These are phyloP conservation scores for Aspergillus thermomutatus DNA, from an alignment of 2,329 filamentous ascomycete genomes.

Conservation along the genomic window DNA sequence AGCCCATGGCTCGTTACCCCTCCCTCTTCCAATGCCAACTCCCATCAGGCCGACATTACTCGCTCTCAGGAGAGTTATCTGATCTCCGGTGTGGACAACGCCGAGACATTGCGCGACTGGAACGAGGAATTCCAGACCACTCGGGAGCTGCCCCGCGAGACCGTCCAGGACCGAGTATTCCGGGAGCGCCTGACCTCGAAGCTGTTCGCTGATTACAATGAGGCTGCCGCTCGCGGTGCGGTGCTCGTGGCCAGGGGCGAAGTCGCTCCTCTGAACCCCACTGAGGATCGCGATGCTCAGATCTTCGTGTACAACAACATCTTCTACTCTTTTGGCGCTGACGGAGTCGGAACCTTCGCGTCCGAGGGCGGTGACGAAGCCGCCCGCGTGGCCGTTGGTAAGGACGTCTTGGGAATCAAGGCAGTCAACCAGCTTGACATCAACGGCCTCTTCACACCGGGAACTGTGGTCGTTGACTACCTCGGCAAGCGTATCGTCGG, in stretches of 20 bases:
- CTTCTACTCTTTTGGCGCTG: constrained; percentile 97
- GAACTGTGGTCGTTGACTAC: constrained; percentile 95
- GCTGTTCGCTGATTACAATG: constrained; percentile 95
- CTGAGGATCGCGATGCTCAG: constrained; percentile 85
- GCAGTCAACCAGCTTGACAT: constrained; percentile 97
- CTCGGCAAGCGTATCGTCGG: constrained; percentile 95
- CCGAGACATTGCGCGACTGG: constrained; percentile 94
- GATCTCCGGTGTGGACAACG: constrained; percentile 85
- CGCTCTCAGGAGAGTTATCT: constrained; percentile 91
- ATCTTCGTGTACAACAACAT: constrained; percentile 99
- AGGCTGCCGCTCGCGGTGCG: constrained; percentile 87
- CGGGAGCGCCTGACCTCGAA: constrained; percentile 91
- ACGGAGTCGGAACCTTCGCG: constrained; percentile 95
- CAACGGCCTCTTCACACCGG: constrained; percentile 87
- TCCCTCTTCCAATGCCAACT: constrained; percentile 57
- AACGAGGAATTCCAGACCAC: constrained; percentile 99
- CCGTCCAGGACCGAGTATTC: constrained; percentile 93
- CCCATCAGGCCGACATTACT: constrained; percentile 78
- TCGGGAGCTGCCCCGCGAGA: constrained; percentile 87
- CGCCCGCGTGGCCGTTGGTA: constrained; percentile 90
- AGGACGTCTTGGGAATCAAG: constrained; percentile 91
- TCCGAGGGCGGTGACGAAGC: constrained; percentile 96
- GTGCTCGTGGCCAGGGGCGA: constrained; percentile 90
- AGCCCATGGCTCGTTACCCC: constrained; percentile 87
- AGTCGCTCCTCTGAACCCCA: constrained; percentile 90